Conservation (phyloP, 768 basidiomycete species). For the Inosperma sp. region DNA sequence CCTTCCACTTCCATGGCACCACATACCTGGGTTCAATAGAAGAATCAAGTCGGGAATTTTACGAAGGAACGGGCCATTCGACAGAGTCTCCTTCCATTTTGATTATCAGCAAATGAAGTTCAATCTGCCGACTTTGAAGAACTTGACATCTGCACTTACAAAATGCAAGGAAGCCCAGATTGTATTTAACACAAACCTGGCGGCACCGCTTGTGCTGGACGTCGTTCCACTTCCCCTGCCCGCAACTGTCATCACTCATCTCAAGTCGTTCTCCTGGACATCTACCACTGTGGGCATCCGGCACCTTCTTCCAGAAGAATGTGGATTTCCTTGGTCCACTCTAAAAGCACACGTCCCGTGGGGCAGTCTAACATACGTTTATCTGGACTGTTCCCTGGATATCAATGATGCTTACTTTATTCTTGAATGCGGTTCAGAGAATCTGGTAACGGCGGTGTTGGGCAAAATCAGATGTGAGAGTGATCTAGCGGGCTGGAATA, state of each 20-base stretch:
- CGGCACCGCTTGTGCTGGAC: neutral
- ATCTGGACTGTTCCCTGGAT: neutral
- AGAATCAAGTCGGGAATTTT: neutral
- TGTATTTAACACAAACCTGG: neutral
- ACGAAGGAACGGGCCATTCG: neutral
- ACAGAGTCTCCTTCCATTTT: too few relatives aligned
- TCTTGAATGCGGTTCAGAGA: neutral
- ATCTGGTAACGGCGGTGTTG: neutral
- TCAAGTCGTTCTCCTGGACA: neutral
- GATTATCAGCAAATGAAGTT: too few relatives aligned
- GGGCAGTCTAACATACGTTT: neutral
- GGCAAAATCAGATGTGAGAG: too few relatives aligned
- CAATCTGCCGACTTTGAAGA: too few relatives aligned
- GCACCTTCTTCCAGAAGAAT: neutral
- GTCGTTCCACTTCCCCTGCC: neutral
- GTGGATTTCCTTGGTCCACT: conserved; percentile 6
- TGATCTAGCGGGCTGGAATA: too few relatives aligned
- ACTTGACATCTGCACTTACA: too few relatives aligned
- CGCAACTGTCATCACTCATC: neutral
- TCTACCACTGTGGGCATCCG: neutral
- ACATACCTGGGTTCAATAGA: neutral
- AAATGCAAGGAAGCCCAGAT: too few relatives aligned
- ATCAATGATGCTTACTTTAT: neutral
- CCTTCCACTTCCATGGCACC: too few relatives aligned
- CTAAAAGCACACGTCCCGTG: neutral